Base-by-base conservation (phyloP, 257 asterid species). In the Ligustrum vulgare region DNA sequence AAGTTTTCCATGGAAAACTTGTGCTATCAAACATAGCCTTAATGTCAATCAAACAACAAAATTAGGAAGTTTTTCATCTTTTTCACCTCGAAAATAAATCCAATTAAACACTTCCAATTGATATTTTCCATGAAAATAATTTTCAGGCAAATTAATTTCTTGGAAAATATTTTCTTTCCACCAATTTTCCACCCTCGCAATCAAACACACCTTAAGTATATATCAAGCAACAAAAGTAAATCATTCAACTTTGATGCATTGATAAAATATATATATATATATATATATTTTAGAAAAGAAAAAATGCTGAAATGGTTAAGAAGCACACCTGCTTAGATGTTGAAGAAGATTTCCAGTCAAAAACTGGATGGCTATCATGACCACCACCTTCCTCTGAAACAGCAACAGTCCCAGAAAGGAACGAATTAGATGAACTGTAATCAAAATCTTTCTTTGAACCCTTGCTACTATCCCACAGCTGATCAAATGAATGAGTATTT, bases 401-500 rank as follows among this genome's bases (percentile, higher is more conserved):
- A 37, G 94, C 86, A 78, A 88, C 86, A 75, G 91, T 89, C 87
- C 91, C 80, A 60, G 98, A 88, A 72, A 92, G 85, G 69, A 83
- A 87, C 16, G 80, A 82, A 73, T 83, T 75, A 70, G 97, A 81
- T 41, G 91, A 73, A 81, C 84, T 91, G 78, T 81, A 85, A 56
- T 88, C 93, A 54, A 72, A 74, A 73, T 87, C 94, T 79, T 92
- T 92, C 88, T 89, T 92, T 75, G 83, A 11, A 65, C 81, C 88
- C 37, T 81, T 95, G 72, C 73, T 89, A 76, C 81, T 86, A 76
- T 81, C 91, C 98, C 96, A 94, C 76, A 90, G 67, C 79, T 88
- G 93, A 75, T 94, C 92, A 75, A 92, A 86, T 75, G 96, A 89
- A 74, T 97, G 98, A 65, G 99, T 91, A 63, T 89, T 84, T 73